Evolutionary conservation across 805 yeast species (phyloP), one percentile per base, ranked within the genome.

Genomic region (Candida sphagnicola): DNA sequence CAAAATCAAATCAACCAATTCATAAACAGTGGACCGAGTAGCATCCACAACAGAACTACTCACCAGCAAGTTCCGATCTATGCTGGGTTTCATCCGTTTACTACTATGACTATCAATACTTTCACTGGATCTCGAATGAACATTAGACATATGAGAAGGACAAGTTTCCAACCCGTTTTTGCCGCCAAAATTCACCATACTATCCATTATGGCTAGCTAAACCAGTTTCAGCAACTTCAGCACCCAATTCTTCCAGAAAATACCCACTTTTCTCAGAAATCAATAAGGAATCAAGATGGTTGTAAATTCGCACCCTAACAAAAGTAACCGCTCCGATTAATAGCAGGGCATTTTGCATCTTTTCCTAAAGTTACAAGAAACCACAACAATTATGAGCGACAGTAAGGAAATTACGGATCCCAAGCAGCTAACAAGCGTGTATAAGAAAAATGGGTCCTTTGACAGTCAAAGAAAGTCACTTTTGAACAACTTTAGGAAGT

Each of bases 361-460:
- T n/a, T n/a, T n/a, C n/a, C n/a, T n/a, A n/a, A n/a, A n/a, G n/a
- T n/a, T n/a, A n/a, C n/a, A n/a, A n/a, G n/a, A n/a, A n/a, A n/a
- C n/a, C n/a, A n/a, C n/a, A n/a, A 13, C 29, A 26, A 13, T 8
- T 8, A 26, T 26, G 29, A 26, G 16, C 23, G 28, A 28, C n/a
- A 19, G 4, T 21, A 26, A 10, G 15, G 49, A 40, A 11, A 19
- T 47, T 10, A 46, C 45, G 4, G 59, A 68, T 41, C 69, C 75
- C 21, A 64, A 62, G 32, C 64, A 64, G 21, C 52, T 76, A 13
- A 57, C 69, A 1, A 57, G 55, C 1, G 52, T 59, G 11, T 76
- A 70, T 53, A 76, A 76, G 53, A 70, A 70, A 41, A 61, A 64
- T 31, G 82, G 82, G 0, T 40, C 61, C 1, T 76, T 76, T 45